Conservation (phyloP, 164 flowering plant genomes). For the Magnolia officinalis region DNA sequence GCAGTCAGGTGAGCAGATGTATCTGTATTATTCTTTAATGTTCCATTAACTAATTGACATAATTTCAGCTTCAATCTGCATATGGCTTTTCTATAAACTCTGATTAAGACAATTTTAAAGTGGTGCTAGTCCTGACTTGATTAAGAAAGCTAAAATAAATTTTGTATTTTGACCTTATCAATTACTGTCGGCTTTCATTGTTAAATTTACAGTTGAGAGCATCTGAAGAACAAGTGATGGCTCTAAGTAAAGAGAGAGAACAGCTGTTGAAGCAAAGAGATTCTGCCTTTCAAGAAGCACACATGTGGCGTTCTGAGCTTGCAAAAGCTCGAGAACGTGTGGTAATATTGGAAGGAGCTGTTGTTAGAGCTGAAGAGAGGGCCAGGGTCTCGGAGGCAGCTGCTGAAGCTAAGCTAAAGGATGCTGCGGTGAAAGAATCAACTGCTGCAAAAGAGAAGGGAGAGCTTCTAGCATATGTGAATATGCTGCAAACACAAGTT, state of each 20-base stretch:
- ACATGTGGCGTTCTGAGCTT: conserved; percentile 95
- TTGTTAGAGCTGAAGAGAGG: conserved; percentile 90
- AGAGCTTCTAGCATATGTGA: conserved; percentile 68
- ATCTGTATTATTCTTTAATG: too few species aligned
- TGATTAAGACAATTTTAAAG: too few species aligned
- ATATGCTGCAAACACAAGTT: conserved; percentile 61
- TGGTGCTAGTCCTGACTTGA: too few species aligned
- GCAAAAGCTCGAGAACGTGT: conserved; percentile 91
- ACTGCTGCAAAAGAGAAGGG: conserved; percentile 67
- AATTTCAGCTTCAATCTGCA: not conserved
- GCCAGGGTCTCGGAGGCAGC: conserved; percentile 70
- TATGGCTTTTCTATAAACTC: not conserved
- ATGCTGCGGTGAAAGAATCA: conserved; percentile 62
- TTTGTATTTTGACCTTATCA: too few species aligned
- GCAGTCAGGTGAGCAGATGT: not conserved
- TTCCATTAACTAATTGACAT: too few species aligned
- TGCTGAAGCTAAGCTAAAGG: conserved; percentile 70
- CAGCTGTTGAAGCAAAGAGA: conserved; percentile 76
- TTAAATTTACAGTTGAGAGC: conserved; percentile 52
- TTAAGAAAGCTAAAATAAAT: too few species aligned
- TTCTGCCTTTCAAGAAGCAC: conserved; percentile 76
- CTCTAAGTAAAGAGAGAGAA: conserved; percentile 62
- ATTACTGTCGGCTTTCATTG: not conserved
- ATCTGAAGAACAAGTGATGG: conserved; percentile 51
- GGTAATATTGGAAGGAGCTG: conserved; percentile 85